phyloP scores from a whole-genome alignment of 352 stramenopile genomes.

The Phytophthora constricta region DNA sequence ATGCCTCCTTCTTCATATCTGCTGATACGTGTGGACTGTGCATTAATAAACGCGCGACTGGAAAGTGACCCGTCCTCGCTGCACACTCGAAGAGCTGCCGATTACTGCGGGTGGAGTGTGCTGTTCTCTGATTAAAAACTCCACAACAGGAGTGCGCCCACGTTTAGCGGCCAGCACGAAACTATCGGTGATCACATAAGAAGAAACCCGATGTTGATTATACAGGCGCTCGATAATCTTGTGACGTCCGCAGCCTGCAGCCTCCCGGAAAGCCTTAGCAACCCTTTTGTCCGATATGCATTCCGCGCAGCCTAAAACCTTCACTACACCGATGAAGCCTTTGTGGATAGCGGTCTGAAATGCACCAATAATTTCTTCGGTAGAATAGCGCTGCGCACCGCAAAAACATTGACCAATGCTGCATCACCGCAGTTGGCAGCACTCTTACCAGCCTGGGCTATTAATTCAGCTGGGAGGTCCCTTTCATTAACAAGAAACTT shows the following conservation, averaged over 20 bases:
- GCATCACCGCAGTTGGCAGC: background rate
- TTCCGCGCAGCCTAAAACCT: background rate
- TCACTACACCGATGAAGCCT: background rate
- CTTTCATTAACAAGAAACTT: background rate
- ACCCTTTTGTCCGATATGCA: background rate
- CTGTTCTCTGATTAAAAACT: background rate
- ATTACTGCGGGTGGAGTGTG: background rate
- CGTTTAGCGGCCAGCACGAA: background rate
- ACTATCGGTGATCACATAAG: background rate
- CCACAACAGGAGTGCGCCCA: background rate
- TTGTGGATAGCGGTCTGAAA: background rate
- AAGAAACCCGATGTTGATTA: background rate
- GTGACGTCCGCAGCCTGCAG: background rate
- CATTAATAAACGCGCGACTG: no score
- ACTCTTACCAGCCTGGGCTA: background rate
- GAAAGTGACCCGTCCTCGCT: background rate
- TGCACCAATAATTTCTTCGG: background rate
- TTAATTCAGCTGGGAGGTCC: background rate
- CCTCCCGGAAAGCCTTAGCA: background rate
- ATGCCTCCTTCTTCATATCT: background rate
- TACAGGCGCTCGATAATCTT: background rate
- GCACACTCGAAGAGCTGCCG: no score
- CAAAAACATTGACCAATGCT: background rate
- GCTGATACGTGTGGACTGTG: background rate
- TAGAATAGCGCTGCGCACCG: background rate